Base-by-base conservation (phyloP, 345 rosid species). In the Firmiana major region DNA sequence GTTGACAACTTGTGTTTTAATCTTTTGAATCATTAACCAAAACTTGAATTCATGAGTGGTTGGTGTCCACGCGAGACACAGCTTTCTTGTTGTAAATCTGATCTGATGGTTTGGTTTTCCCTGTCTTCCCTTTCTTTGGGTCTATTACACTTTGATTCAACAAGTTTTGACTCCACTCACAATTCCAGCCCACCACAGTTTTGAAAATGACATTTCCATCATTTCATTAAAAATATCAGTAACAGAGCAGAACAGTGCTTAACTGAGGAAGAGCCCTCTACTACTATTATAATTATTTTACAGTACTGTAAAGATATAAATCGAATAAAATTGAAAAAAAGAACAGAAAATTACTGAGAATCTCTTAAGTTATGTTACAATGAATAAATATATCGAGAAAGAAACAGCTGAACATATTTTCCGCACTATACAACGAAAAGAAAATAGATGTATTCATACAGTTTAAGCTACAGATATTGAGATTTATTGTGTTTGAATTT, bases 141-240 rank as follows among this genome's bases (percentile, higher is more conserved):
- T 69, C 38, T 49, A 49, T 49, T 3, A 3, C 15, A 71, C 4
- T 71, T 70, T 71, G 45, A 71, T 71, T 71, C 74, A 71, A 31
- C 22, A 51, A 10, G 46, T 9, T 48, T 51, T 9, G 74, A 70
- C 45, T 70, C 40, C 17, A 51, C 8, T 71, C 43, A 17, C 21
- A 49, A 28, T 71, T 71, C 24, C 46, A 69, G 12, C 22, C 73
- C 57, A 24, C 6, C 62, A 19, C 60, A 51, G 26, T 51, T 17
- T 21, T 71, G 59, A 71, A 51, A 34, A 9, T 51, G 74, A 71
- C 62, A 31, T 71, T 71, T 31, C 74, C 74, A 71, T 51, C 60
- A 71, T 71, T 51, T 71, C 74, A 71, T 19, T 49, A 48, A 31
- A 12, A 51, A 71, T 16, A 51, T 51, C 55, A 16, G n/a, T 13